Evolutionary conservation across 2,329 filamentous ascomycete genomes (phyloP), one percentile per base, ranked within the genome.

Genomic region (Xylariales sp.): DNA sequence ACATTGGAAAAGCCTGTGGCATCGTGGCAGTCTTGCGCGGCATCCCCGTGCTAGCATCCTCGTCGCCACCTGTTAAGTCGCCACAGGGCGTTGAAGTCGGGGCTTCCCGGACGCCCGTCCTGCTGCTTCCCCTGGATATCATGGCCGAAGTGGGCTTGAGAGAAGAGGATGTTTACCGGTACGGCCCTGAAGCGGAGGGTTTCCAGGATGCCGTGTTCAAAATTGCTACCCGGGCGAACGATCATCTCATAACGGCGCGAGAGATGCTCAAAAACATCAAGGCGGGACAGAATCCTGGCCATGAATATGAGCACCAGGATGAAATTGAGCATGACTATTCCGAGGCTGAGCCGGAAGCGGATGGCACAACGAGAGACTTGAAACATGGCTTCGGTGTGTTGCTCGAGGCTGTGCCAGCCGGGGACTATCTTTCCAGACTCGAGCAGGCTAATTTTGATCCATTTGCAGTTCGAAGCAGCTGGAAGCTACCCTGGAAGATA

Each of bases 1-100:
- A 98, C 60, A 86, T 97, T 41, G 93, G 93, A 37, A 98, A 98
- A 57, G 90, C 93, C 0, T 85, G 81, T 33, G 93, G 93, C 7
- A 96, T 98, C 38, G 75, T 82, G 3, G 85, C 91, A 1, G 77
- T 95, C 0, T 68, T 98, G n/a, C 76, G 91, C 28, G 91, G 93
- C 1, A 71, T 97, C 10, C 90, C 93, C 1, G 62, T 97, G 3
- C 73, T 97, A n/a, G 90, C 90, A 0, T 88, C 91, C 30, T 84
- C 86, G 1, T 72, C 78, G 1, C 72, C 76, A 15, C 58, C 69
- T 4, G 58, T 72, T 3, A 62, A 62, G 17, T 67, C 65, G 1
- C 68, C 70, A 0, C 50, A 52, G 0, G 69, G 67, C 0, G 42
- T 56, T 15, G 57, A 56, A 14, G 58, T 65, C 3, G 61, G 62